Percentiles rank a stretch among this genome's conserved stretches.
phyloP scores from a whole-genome alignment of 352 stramenopile genomes.

The Globisporangium spiculum region DNA sequence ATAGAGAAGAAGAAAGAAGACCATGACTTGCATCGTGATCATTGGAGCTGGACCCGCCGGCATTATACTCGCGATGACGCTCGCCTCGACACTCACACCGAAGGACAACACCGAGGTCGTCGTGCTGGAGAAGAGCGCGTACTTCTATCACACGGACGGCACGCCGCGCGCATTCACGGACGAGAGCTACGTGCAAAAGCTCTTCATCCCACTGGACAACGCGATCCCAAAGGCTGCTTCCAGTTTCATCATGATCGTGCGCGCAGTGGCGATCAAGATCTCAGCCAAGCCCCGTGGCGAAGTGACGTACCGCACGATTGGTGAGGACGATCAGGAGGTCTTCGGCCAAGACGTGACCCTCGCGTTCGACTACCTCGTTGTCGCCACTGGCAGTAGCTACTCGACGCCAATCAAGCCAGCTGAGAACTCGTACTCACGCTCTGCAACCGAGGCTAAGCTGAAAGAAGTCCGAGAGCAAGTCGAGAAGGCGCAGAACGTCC shows the following conservation, averaged over 20 bases:
- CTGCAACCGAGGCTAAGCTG: conserved; percentile 24
- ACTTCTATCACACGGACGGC: conserved; percentile 46
- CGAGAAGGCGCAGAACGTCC: conserved; percentile 31
- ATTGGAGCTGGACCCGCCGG: conserved; percentile 56
- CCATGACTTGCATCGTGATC: conserved; percentile 40
- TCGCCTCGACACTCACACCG: conserved; percentile 35
- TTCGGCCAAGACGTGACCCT: conserved; percentile 15
- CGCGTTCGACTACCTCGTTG: conserved; percentile 50
- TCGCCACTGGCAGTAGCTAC: conserved; percentile 60
- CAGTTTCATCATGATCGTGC: conserved; percentile 11
- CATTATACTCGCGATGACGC: conserved; percentile 36
- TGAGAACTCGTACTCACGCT: conserved; percentile 17
- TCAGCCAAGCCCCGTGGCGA: not conserved
- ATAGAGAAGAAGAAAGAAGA: too few species aligned
- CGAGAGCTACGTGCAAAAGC: conserved; percentile 38
- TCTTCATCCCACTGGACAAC: conserved; percentile 71
- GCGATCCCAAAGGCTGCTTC: conserved; percentile 27
- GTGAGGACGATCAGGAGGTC: not conserved
- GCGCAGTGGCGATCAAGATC: conserved; percentile 2
- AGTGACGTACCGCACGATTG: conserved; percentile 11
- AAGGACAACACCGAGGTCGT: conserved; percentile 45
- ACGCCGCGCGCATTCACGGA: conserved; percentile 55
- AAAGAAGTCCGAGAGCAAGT: conserved; percentile 27
- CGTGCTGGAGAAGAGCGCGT: conserved; percentile 54
- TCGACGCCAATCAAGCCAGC: conserved; percentile 48